Conservation (phyloP, 2,329 filamentous ascomycete species). For the Colletotrichum eremochloae region DNA sequence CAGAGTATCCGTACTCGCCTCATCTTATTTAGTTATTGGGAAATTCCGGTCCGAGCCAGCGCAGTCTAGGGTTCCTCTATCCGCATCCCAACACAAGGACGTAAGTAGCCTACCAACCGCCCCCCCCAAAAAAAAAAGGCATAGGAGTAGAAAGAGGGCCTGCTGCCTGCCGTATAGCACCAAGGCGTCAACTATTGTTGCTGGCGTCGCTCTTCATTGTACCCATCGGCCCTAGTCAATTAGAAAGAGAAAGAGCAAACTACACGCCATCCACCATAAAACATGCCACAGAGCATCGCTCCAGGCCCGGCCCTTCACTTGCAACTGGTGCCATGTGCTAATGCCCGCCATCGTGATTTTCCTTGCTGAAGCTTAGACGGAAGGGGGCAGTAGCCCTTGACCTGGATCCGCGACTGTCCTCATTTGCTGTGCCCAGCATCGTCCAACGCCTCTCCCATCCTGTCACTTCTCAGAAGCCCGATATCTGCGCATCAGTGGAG, state of each 20-base stretch:
- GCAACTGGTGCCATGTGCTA: conserved; percentile 24
- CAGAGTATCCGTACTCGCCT: conserved; percentile 1
- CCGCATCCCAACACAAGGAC: neutral
- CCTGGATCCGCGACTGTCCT: conserved; percentile 39
- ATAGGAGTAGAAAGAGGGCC: neutral
- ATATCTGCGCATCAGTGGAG: conserved; percentile 39
- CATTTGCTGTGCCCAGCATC: conserved; percentile 40
- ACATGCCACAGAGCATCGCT: conserved; percentile 16
- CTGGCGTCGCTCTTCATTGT: conserved; percentile 8
- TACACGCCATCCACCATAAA: neutral
- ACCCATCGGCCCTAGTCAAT: neutral
- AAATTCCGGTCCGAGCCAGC: conserved; percentile 22
- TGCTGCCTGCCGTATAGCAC: neutral
- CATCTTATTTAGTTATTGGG: conserved; percentile 21
- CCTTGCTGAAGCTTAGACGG: conserved; percentile 9
- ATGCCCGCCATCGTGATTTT: conserved; percentile 30
- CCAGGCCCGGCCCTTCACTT: conserved; percentile 28
- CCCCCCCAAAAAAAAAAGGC: neutral
- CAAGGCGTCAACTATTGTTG: conserved; percentile 4
- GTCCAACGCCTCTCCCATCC: conserved; percentile 32
- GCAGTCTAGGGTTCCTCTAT: conserved; percentile 23
- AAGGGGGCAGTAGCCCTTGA: conserved; percentile 15
- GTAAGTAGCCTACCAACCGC: conserved; percentile 5
- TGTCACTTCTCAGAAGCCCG: conserved; percentile 29
- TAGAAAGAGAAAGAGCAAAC: neutral